Conservation (phyloP, 345 rosid genomes). For the Aurinia saxatilis region DNA sequence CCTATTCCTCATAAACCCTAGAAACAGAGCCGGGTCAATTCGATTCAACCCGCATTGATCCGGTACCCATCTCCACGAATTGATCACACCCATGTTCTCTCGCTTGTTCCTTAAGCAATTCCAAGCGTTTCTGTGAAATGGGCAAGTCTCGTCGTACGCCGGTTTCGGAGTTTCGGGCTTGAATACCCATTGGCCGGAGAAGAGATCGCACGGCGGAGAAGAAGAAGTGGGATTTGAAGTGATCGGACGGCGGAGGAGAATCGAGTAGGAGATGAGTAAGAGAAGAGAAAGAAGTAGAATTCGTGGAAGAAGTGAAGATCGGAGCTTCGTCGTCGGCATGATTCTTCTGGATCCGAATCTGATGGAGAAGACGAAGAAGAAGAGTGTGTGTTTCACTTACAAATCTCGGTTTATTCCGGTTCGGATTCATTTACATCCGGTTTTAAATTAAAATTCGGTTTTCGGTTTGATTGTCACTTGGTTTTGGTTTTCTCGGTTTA, state of each 20-base stretch:
- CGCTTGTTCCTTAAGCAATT: slow-evolving; percentile 70
- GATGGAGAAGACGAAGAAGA: background rate
- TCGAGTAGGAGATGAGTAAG: slow-evolving; percentile 46
- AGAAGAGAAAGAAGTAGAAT: slow-evolving; percentile 44
- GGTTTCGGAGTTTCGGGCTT: slow-evolving; percentile 31
- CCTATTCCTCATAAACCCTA: slow-evolving; percentile 57
- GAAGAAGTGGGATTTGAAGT: slow-evolving; percentile 15
- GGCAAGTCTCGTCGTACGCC: slow-evolving; percentile 72
- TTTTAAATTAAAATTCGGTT: background rate
- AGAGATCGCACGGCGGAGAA: slow-evolving; percentile 55
- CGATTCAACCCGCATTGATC: slow-evolving; percentile 46
- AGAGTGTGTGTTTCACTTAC: background rate
- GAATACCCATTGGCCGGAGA: slow-evolving; percentile 64
- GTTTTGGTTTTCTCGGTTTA: background rate
- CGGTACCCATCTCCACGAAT: slow-evolving; percentile 89
- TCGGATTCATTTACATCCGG: background rate
- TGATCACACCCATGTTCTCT: slow-evolving; percentile 57
- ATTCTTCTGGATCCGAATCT: slow-evolving; percentile 23
- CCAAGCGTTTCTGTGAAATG: slow-evolving; percentile 92
- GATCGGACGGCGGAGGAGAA: slow-evolving; percentile 30
- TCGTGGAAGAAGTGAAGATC: slow-evolving; percentile 40
- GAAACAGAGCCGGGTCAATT: slow-evolving; percentile 52
- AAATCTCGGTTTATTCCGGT: background rate
- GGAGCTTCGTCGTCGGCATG: slow-evolving; percentile 41
- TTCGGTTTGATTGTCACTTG: background rate